Conservation (phyloP, 2,329 filamentous ascomycete species). For the Camptophora hylomeconis region DNA sequence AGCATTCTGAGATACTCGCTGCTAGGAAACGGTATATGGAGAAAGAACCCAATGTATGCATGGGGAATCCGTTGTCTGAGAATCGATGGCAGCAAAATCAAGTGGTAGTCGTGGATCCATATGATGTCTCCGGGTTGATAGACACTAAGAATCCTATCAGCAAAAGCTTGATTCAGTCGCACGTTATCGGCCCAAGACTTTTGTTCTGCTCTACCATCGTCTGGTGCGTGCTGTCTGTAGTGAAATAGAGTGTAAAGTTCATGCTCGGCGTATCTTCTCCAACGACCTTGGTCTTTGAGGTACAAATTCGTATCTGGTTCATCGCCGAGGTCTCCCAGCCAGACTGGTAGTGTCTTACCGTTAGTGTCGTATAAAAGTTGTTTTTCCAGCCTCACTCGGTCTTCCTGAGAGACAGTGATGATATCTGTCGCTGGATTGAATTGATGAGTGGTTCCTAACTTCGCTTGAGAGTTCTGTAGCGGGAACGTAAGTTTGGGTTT, state of each 20-base stretch:
- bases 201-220: slow-evolving; percentile 68
- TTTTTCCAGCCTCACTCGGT: slow-evolving; percentile 60
- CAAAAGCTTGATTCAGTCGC: slow-evolving; percentile 83
- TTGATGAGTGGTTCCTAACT: too few relatives aligned
- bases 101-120: slow-evolving; percentile 86
- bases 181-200: slow-evolving; percentile 87
- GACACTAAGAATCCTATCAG: slow-evolving; percentile 71
- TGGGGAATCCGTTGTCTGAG: slow-evolving; percentile 73
- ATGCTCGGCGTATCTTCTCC: slow-evolving; percentile 82
- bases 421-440: slow-evolving; percentile 20
- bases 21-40: slow-evolving; percentile 89
- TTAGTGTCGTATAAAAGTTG: slow-evolving; percentile 60
- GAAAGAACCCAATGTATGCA: slow-evolving; percentile 88
- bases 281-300: slow-evolving; percentile 70
- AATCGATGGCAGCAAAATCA: slow-evolving; percentile 79
- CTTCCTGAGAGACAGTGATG: slow-evolving; percentile 53
- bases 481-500: neutral
- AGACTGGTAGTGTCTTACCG: slow-evolving; percentile 74
- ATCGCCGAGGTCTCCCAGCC: slow-evolving; percentile 69
- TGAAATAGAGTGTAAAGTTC: slow-evolving; percentile 89
- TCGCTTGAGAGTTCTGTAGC: slow-evolving; percentile 4
- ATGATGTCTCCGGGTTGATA: slow-evolving; percentile 91
- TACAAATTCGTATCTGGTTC: slow-evolving; percentile 53
- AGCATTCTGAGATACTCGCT: slow-evolving; percentile 90
- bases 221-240: slow-evolving; percentile 88